phyloP scores from a whole-genome alignment of 805 yeast genomes.

The Blastobotrys americana region DNA sequence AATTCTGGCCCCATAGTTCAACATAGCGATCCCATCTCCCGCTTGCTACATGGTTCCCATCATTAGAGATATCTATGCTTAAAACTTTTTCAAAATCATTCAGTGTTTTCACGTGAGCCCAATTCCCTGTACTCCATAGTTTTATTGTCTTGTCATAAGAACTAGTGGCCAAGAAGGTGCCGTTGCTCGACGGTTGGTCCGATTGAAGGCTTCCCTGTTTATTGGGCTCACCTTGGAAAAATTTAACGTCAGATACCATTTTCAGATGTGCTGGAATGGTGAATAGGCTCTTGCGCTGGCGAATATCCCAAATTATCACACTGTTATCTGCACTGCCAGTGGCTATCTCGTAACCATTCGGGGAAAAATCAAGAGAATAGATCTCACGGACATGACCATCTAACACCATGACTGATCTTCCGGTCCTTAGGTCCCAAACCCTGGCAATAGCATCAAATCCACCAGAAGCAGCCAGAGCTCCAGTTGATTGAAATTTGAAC shows the following conservation, averaged over 20 bases:
- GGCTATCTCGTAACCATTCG: slow-evolving; percentile 67
- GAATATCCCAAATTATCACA: slow-evolving; percentile 79
- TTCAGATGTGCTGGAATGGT: slow-evolving; percentile 70
- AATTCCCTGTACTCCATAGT: slow-evolving; percentile 58
- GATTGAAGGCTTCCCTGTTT: slow-evolving; percentile 24
- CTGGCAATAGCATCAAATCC: slow-evolving; percentile 70
- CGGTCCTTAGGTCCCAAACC: slow-evolving; percentile 84
- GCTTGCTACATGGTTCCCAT: slow-evolving; percentile 43
- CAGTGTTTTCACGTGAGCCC: slow-evolving; percentile 51
- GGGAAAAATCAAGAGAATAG: slow-evolving; percentile 64
- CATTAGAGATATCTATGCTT: slow-evolving; percentile 50
- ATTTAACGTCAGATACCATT: slow-evolving; percentile 58
- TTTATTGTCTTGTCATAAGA: slow-evolving; percentile 68
- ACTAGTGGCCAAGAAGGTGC: slow-evolving; percentile 48
- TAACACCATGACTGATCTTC: slow-evolving; percentile 51
- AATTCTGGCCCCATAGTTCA: slow-evolving; percentile 62
- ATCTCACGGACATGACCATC: slow-evolving; percentile 68
- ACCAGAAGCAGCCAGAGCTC: slow-evolving; percentile 65
- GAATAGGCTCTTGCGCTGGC: slow-evolving; percentile 39
- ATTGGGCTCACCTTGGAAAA: slow-evolving; percentile 30
- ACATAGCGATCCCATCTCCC: slow-evolving; percentile 84
- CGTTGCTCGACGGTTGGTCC: slow-evolving; percentile 29
- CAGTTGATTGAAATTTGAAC: slow-evolving; percentile 54
- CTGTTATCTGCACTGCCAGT: slow-evolving; percentile 81
- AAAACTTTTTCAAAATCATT: slow-evolving; percentile 62